phyloP scores from a whole-genome alignment of 352 stramenopile genomes.

The Globisporangium middletonii region DNA sequence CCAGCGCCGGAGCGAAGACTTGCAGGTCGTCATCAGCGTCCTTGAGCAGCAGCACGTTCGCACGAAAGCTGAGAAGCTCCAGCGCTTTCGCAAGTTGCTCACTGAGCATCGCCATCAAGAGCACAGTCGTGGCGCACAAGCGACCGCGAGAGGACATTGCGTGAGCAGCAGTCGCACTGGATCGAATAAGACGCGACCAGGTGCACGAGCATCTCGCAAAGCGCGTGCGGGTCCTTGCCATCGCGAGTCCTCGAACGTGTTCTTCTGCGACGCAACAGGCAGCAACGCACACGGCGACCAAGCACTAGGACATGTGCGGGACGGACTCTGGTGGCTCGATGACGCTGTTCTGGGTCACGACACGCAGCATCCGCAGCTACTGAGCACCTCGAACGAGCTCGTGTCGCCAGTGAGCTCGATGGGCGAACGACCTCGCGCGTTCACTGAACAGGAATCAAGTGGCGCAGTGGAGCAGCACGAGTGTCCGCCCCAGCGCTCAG shows the following conservation, averaged over 20 bases:
- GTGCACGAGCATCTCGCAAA: background rate
- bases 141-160: background rate
- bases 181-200: background rate
- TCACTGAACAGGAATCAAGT: background rate
- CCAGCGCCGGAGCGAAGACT: conserved; percentile 45
- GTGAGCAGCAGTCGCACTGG: background rate
- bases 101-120: conserved; percentile 9
- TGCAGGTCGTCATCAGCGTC: conserved; percentile 44
- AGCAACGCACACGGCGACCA: too few relatives aligned
- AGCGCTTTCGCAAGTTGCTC: conserved; percentile 40
- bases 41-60: conserved; percentile 35
- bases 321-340: background rate
- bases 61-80: conserved; percentile 31
- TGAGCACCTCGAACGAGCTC: conserved; percentile 1
- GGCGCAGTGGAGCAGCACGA: background rate
- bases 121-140: too few relatives aligned
- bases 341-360: too few relatives aligned
- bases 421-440: background rate
- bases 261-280: too few relatives aligned
- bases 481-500: too few relatives aligned
- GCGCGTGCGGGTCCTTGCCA: too few relatives aligned
- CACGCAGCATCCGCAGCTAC: background rate
- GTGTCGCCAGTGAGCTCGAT: conserved; percentile 1
- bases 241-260: too few relatives aligned
- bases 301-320: too few relatives aligned